Percentiles rank a stretch among this genome's conserved stretches.
These are phyloP conservation scores for Tetraselmis striata DNA, from an alignment of 139 green algal species.

Conservation along the genomic window DNA sequence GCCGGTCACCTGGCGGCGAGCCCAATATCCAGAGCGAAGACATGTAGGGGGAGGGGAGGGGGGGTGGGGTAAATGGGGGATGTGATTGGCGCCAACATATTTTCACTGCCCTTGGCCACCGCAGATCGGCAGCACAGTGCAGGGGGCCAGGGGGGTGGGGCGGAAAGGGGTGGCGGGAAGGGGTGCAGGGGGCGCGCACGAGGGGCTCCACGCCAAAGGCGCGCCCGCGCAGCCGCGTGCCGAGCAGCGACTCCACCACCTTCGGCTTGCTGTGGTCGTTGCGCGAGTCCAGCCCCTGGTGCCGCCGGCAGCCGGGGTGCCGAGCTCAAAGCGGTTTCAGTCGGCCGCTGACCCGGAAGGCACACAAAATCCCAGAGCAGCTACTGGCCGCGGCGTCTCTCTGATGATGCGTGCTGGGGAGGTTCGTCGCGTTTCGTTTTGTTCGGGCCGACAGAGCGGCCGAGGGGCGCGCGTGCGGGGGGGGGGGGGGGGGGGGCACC, in stretches of 20 bases:
- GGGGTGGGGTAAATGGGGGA: too few relatives aligned
- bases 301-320: too few relatives aligned
- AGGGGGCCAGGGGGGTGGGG: neutral
- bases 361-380: neutral
- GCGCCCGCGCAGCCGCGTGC: constrained; percentile 49
- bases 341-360: neutral
- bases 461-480: too few relatives aligned
- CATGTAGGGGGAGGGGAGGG: too few relatives aligned
- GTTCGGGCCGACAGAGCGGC: too few relatives aligned
- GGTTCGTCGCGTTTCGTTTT: too few relatives aligned
- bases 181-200: too few relatives aligned
- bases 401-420: neutral
- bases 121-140: neutral
- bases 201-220: constrained; percentile 28
- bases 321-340: too few relatives aligned
- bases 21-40: too few relatives aligned
- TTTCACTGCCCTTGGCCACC: too few relatives aligned
- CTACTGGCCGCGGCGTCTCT: neutral
- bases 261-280: constrained; percentile 42
- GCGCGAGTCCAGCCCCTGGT: constrained; percentile 30
- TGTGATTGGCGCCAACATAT: too few relatives aligned
- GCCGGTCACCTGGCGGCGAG: constrained; percentile 49
- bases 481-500: too few relatives aligned
- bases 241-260: constrained; percentile 73
- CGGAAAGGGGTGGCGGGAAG: neutral